These are phyloP conservation scores for Auxenochlorella protothecoides DNA, from an alignment of 139 green algal species.

Conservation along the genomic window DNA sequence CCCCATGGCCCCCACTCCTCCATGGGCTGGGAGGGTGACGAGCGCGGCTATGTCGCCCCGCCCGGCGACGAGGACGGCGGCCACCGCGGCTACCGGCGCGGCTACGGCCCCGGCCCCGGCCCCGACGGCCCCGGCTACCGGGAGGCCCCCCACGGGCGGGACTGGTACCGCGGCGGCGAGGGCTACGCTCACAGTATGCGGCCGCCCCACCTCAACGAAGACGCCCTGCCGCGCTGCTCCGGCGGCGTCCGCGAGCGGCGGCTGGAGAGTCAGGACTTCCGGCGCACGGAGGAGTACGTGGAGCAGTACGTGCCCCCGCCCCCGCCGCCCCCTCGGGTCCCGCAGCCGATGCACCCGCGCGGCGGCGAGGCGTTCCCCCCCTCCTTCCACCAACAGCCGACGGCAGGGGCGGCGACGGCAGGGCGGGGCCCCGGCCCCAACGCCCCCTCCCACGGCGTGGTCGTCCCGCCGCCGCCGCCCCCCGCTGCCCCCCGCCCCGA, in stretches of 20 bases:
- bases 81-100: not conserved
- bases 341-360: too few relatives aligned
- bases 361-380: not conserved
- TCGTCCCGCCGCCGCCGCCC: not conserved
- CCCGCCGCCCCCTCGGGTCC: too few relatives aligned
- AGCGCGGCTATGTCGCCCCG: conserved; percentile 13
- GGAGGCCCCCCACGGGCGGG: too few relatives aligned
- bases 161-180: too few relatives aligned
- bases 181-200: too few relatives aligned
- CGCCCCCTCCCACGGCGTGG: too few relatives aligned
- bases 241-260: not conserved
- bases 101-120: not conserved
- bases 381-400: not conserved
- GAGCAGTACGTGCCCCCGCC: too few relatives aligned
- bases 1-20: not conserved
- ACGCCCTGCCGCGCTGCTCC: not conserved
- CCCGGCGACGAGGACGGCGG: not conserved
- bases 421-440: too few relatives aligned
- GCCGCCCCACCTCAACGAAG: too few relatives aligned
- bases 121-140: not conserved
- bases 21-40: conserved; percentile 12
- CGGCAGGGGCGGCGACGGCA: not conserved
- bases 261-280: too few relatives aligned
- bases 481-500: not conserved
- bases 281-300: too few relatives aligned